A percentile compares a stretch with the other conserved stretches of the same genome.
phyloP scores from a whole-genome alignment of 106 monocot genomes.

The Allium sativum region DNA sequence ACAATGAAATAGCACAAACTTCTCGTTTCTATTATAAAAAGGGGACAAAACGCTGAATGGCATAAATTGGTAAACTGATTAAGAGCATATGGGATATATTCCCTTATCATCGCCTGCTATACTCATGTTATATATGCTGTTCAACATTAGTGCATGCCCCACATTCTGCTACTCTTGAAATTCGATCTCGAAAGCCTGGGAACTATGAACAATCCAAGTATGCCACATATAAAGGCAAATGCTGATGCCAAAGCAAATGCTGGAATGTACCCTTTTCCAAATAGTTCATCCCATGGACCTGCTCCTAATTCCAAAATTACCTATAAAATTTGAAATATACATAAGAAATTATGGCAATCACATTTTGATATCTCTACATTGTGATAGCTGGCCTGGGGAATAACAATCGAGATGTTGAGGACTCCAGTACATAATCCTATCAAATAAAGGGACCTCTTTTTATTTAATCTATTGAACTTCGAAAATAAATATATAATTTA shows the following conservation, averaged over 20 bases:
- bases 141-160: conserved; percentile 29
- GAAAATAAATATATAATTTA: no score
- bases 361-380: no score
- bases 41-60: no score
- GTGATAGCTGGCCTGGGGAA: conserved; percentile 58
- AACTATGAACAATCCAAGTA: conserved; percentile 32
- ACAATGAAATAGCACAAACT: no score
- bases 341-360: no score
- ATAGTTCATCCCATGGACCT: conserved; percentile 77
- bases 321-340: no score
- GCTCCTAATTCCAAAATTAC: conserved; percentile 76
- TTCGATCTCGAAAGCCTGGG: conserved; percentile 31
- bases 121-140: no score
- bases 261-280: conserved; percentile 63
- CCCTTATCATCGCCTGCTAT: no score
- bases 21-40: no score
- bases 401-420: conserved; percentile 80
- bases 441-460: not conserved
- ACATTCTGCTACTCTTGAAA: conserved; percentile 25
- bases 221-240: conserved; percentile 34
- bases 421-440: conserved; percentile 86
- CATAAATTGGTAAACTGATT: no score
- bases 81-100: no score
- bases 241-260: conserved; percentile 63
- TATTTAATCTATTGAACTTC: no score